Evolutionary conservation across 208 protist genomes (phyloP).

Genomic region (Jaenimonas drosophilae): DNA sequence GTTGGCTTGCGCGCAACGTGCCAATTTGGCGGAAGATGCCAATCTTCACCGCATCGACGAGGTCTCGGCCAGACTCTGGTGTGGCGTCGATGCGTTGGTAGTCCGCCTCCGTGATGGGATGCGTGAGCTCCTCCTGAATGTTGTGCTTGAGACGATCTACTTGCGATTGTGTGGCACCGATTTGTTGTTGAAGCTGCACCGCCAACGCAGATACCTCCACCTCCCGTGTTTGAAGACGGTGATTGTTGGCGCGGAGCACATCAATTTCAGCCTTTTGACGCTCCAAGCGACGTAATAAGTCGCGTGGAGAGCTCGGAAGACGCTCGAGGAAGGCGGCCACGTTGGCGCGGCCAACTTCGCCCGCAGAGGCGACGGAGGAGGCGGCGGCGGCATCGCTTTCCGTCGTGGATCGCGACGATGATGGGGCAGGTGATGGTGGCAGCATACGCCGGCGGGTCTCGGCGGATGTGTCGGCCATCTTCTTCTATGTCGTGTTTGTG

Average conservation of each 20-base stretch:
- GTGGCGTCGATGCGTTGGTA: conserved; percentile 57
- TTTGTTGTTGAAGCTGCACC: conserved; percentile 66
- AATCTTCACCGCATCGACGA: conserved; percentile 75
- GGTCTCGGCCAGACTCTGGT: conserved; percentile 54
- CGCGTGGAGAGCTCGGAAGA: conserved; percentile 56
- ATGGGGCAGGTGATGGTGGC: no score
- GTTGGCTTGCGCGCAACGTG: conserved; percentile 31
- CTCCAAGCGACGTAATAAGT: conserved; percentile 57
- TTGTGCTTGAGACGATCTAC: conserved; percentile 73
- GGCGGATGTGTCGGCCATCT: no score
- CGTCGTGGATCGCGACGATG: no score
- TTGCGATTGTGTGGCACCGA: conserved; percentile 72
- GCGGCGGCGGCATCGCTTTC: neutral
- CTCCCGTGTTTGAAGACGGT: conserved; percentile 48
- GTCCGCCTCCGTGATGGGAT: conserved; percentile 68
- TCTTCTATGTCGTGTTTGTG: no score
- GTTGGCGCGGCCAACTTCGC: conserved; percentile 2
- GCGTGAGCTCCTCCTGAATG: conserved; percentile 50
- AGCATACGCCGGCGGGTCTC: no score
- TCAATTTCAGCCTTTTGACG: conserved; percentile 55
- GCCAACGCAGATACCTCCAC: conserved; percentile 71
- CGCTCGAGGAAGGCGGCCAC: conserved; percentile 15
- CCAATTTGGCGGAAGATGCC: conserved; percentile 74
- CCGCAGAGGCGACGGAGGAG: neutral
- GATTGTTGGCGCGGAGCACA: conserved; percentile 62